These are phyloP conservation scores for Aspergillus pseudotamarii DNA, from an alignment of 2,329 filamentous ascomycete genomes.

Conservation along the genomic window DNA sequence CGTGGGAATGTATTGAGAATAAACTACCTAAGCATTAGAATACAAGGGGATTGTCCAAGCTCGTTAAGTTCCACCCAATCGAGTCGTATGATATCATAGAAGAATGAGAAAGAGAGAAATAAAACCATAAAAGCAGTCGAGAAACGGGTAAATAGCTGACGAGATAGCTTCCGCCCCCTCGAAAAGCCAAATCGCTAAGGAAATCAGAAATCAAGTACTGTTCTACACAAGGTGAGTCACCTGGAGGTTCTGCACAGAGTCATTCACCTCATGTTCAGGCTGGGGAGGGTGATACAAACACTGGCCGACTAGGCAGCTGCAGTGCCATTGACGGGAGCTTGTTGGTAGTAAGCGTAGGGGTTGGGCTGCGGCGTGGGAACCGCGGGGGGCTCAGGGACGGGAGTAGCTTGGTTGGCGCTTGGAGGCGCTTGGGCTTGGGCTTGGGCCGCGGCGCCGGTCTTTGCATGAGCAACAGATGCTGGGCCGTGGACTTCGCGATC, in stretches of 20 bases:
- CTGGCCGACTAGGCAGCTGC: slow-evolving; percentile 16
- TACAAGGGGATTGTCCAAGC: slow-evolving; percentile 34
- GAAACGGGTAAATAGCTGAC: slow-evolving; percentile 12
- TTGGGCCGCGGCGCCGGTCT: slow-evolving; percentile 29
- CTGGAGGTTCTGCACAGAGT: slow-evolving; percentile 12
- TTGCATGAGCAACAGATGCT: slow-evolving; percentile 39
- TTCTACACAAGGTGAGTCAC: slow-evolving; percentile 23
- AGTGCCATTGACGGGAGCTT: slow-evolving; percentile 32
- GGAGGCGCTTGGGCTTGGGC: slow-evolving; percentile 11
- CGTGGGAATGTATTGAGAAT: slow-evolving; percentile 2
- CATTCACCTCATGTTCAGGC: slow-evolving; percentile 7
- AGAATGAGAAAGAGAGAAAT: background rate
- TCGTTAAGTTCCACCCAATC: slow-evolving; percentile 25
- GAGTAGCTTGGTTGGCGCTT: slow-evolving; percentile 3
- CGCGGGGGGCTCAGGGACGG: slow-evolving; percentile 11
- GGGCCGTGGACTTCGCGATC: slow-evolving; percentile 84
- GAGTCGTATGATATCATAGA: slow-evolving; percentile 25
- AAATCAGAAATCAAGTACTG: slow-evolving; percentile 19
- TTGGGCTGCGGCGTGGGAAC: slow-evolving; percentile 24
- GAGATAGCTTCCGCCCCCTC: slow-evolving; percentile 10
- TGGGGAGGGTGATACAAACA: background rate
- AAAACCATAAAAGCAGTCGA: slow-evolving; percentile 2
- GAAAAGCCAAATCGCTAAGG: slow-evolving; percentile 29
- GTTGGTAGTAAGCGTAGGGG: slow-evolving; percentile 36
- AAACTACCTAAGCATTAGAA: slow-evolving; percentile 29